Evolutionary conservation across 139 green algal genomes (phyloP).

Genomic region (Picochlorum sp.): DNA sequence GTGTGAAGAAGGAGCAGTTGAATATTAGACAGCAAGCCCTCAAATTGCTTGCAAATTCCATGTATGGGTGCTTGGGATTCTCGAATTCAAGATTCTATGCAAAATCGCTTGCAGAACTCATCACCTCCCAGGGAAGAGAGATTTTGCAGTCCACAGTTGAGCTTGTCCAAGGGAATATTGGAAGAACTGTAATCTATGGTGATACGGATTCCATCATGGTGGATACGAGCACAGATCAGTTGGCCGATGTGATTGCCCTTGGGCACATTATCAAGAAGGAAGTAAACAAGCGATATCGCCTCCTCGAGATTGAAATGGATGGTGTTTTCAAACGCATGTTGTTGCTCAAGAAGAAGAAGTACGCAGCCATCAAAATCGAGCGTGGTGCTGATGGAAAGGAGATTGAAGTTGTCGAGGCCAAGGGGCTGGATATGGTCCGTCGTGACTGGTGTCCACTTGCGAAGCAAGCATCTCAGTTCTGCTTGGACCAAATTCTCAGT

Average conservation of each 20-base stretch:
- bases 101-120: conserved; percentile 85
- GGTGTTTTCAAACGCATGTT: conserved; percentile 91
- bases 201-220: conserved; percentile 99
- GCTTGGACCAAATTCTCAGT: conserved; percentile 74
- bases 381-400: conserved; percentile 24
- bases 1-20: conserved; percentile 46
- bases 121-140: conserved; percentile 84
- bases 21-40: conserved; percentile 72
- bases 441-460: conserved; percentile 92
- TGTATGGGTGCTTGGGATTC: conserved; percentile 98
- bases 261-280: conserved; percentile 62
- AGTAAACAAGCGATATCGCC: conserved; percentile 68
- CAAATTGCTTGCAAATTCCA: conserved; percentile 97
- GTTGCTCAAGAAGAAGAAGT: conserved; percentile 99
- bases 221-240: conserved; percentile 58
- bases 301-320: conserved; percentile 97
- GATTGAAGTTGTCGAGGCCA: conserved; percentile 72
- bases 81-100: conserved; percentile 85
- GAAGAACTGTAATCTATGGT: conserved; percentile 87
- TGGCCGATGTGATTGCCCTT: conserved; percentile 55
- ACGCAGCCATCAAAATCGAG: conserved; percentile 86
- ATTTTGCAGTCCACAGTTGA: conserved; percentile 94
- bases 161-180: conserved; percentile 69
- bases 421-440: conserved; percentile 96
- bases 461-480: conserved; percentile 83